phyloP scores from a whole-genome alignment of 257 asterid species.

The Ajuga chamaepitys region DNA sequence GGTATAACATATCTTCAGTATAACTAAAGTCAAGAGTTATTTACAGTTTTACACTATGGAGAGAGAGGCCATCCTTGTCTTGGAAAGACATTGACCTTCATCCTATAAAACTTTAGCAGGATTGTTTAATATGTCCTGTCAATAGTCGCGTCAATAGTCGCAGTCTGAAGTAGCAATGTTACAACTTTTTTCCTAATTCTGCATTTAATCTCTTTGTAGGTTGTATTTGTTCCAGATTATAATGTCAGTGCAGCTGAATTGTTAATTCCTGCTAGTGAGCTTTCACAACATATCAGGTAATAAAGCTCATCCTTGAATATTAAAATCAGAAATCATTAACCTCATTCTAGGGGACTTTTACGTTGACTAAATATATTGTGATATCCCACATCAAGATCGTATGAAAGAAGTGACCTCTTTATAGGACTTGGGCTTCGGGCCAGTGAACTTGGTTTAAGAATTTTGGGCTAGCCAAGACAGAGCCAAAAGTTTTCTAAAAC shows the following conservation, averaged over 20 bases:
- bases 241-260: constrained; percentile 79
- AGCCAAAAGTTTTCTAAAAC: too few relatives aligned
- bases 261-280: constrained; percentile 78
- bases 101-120: neutral
- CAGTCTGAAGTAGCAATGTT: neutral
- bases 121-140: neutral
- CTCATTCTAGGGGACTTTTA: neutral
- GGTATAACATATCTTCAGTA: constrained; percentile 24
- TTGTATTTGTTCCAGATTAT: constrained; percentile 77
- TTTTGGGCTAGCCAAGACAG: too few relatives aligned
- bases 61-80: neutral
- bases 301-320: constrained; percentile 4
- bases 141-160: neutral
- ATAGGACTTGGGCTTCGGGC: too few relatives aligned
- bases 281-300: constrained; percentile 85
- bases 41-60: neutral
- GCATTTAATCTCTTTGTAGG: constrained; percentile 32
- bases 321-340: neutral
- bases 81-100: neutral
- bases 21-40: neutral
- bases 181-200: neutral
- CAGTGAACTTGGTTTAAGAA: too few relatives aligned
- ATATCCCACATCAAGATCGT: too few relatives aligned
- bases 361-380: neutral
- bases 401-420: too few relatives aligned